Percentiles rank a stretch among this genome's conserved stretches.
phyloP scores from a whole-genome alignment of 164 flowering plant species.

The Vitis cinerea region DNA sequence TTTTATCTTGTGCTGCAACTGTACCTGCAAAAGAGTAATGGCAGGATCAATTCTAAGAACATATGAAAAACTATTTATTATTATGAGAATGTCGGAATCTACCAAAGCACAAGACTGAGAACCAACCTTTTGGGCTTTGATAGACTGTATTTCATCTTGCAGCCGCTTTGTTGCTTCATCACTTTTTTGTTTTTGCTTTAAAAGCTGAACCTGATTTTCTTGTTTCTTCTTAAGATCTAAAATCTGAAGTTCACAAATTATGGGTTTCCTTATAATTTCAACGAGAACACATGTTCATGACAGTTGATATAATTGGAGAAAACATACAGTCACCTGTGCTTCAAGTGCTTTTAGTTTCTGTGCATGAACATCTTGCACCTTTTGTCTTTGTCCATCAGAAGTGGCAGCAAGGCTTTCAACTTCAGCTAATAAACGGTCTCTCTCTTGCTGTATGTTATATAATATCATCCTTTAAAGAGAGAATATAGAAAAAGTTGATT shows the following conservation, averaged over 20 bases:
- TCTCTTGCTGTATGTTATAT: slow-evolving; percentile 59
- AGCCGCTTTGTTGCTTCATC: slow-evolving; percentile 89
- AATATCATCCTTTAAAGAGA: slow-evolving; percentile 6
- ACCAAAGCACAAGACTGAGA: slow-evolving; percentile 2
- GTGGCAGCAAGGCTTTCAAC: slow-evolving; percentile 71
- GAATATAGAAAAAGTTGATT: background rate
- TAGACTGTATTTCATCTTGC: slow-evolving; percentile 89
- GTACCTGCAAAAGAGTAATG: slow-evolving; percentile 51
- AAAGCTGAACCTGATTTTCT: slow-evolving; percentile 83
- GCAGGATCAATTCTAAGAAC: background rate
- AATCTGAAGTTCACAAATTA: slow-evolving; percentile 40
- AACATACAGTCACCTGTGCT: slow-evolving; percentile 55
- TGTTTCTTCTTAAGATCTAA: slow-evolving; percentile 88
- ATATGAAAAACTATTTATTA: background rate
- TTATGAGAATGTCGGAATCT: background rate
- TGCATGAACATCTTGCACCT: slow-evolving; percentile 65
- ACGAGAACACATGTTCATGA: slow-evolving; percentile 1
- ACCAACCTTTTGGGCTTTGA: slow-evolving; percentile 81
- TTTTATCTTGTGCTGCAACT: slow-evolving; percentile 87
- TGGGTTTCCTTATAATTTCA: background rate
- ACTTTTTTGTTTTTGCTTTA: slow-evolving; percentile 90
- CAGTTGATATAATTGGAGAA: slow-evolving; percentile 23
- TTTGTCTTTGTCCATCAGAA: slow-evolving; percentile 75
- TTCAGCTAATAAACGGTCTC: slow-evolving; percentile 74
- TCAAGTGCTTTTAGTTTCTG: slow-evolving; percentile 84